phyloP scores from a whole-genome alignment of 2,329 filamentous ascomycete species.

The Ophiosphaerella narmari region DNA sequence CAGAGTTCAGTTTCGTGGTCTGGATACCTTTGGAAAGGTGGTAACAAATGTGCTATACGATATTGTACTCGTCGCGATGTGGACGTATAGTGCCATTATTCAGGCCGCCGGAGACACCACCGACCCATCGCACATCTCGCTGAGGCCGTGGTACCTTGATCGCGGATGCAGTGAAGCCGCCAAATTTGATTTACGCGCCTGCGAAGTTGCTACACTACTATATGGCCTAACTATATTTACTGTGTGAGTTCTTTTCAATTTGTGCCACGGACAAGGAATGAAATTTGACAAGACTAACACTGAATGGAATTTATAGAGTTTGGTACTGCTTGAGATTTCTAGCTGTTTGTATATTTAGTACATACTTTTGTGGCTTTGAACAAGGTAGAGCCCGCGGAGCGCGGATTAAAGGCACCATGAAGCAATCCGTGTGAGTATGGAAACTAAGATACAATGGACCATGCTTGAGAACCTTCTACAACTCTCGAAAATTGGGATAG shows the following conservation, averaged over 20 bases:
- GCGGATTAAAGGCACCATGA: no score
- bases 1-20: slow-evolving; percentile 6
- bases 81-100: slow-evolving; percentile 13
- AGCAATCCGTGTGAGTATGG: no score
- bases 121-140: slow-evolving; percentile 14
- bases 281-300: background rate
- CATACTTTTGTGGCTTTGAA: background rate
- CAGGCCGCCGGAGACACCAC: slow-evolving; percentile 19
- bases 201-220: slow-evolving; percentile 6
- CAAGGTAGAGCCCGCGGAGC: no score
- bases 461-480: no score
- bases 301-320: background rate
- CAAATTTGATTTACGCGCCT: slow-evolving; percentile 3
- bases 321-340: background rate
- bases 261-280: background rate
- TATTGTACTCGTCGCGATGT: slow-evolving; percentile 16
- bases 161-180: slow-evolving; percentile 11
- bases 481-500: no score
- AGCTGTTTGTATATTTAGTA: background rate
- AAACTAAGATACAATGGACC: no score
- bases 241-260: slow-evolving; percentile 9
- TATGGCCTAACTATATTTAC: slow-evolving; percentile 14
- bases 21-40: slow-evolving; percentile 12
- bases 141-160: slow-evolving; percentile 26
- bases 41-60: slow-evolving; percentile 23